Percentiles rank a stretch among this genome's conserved stretches.
Evolutionary conservation across 108 stramenopile genomes (phyloP).

Genomic region (Cyclostephanos tholiformis): DNA sequence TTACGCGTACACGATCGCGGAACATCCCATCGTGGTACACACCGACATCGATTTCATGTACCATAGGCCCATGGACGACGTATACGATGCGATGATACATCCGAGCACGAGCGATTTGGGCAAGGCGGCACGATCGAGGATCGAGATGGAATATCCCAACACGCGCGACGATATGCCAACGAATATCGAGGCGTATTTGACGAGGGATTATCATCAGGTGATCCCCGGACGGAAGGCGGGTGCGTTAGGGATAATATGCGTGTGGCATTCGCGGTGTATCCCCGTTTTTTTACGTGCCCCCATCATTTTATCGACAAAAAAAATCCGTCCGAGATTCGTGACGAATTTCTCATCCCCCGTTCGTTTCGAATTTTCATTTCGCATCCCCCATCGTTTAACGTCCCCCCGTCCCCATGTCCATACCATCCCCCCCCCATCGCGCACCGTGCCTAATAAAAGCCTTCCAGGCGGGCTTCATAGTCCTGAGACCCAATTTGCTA

Average conservation of each 20-base stretch:
- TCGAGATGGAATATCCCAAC: constrained; percentile 60
- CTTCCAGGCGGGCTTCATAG: constrained; percentile 75
- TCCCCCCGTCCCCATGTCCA: neutral
- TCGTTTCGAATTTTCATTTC: too few relatives aligned
- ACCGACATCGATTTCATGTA: constrained; percentile 65
- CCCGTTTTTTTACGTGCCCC: neutral
- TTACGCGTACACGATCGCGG: constrained; percentile 57
- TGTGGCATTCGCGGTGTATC: too few relatives aligned
- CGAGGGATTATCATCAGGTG: constrained; percentile 64
- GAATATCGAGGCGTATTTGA: constrained; percentile 72
- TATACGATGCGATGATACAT: constrained; percentile 74
- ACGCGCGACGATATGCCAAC: constrained; percentile 41
- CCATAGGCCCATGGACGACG: constrained; percentile 68
- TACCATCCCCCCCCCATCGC: too few relatives aligned
- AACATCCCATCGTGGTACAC: constrained; percentile 60
- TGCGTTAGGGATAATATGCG: neutral
- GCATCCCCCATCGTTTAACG: too few relatives aligned
- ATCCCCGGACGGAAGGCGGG: constrained; percentile 51
- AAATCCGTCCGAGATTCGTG: neutral
- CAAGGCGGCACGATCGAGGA: constrained; percentile 34
- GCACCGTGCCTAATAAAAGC: too few relatives aligned
- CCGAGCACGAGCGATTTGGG: constrained; percentile 36
- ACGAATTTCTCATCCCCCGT: too few relatives aligned
- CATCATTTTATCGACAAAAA: neutral
- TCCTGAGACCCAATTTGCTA: constrained; percentile 46